Percentiles rank a stretch among this genome's conserved stretches.
These are phyloP conservation scores for Ceratobasidium theobromae DNA, from an alignment of 1,284 basidiomycete species.

Conservation along the genomic window DNA sequence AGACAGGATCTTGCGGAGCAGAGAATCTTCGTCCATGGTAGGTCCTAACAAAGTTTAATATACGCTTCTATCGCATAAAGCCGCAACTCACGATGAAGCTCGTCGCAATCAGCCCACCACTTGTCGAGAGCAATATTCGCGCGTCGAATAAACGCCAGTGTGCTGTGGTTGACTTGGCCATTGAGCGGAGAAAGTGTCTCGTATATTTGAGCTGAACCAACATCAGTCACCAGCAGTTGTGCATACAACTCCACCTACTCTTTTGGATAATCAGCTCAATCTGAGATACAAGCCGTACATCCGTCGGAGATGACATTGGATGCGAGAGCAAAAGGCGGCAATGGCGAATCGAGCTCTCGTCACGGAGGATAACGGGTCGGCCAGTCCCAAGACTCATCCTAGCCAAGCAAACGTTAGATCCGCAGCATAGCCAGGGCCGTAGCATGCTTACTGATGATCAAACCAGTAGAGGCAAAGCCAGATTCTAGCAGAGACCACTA, in stretches of 20 bases:
- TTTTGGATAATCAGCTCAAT: slow-evolving; percentile 91
- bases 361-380: slow-evolving; percentile 82
- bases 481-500: slow-evolving; percentile 87
- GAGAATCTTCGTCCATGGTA: slow-evolving; percentile 78
- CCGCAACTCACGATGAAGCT: slow-evolving; percentile 63
- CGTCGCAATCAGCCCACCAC: slow-evolving; percentile 87
- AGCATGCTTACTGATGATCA: slow-evolving; percentile 72
- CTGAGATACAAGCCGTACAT: slow-evolving; percentile 81
- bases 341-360: slow-evolving; percentile 82
- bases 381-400: slow-evolving; percentile 91
- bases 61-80: not conserved
- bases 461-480: slow-evolving; percentile 95
- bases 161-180: slow-evolving; percentile 81
- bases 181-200: slow-evolving; percentile 84
- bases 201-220: slow-evolving; percentile 73
- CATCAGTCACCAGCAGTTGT: slow-evolving; percentile 1
- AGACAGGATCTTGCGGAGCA: slow-evolving; percentile 81
- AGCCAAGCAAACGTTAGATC: slow-evolving; percentile 13
- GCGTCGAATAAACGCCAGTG: slow-evolving; percentile 80
- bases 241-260: slow-evolving; percentile 51
- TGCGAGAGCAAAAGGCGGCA: slow-evolving; percentile 80
- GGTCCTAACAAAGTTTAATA: slow-evolving; percentile 51
- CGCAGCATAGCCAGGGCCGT: not conserved
- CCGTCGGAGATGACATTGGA: slow-evolving; percentile 82
- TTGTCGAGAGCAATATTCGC: slow-evolving; percentile 82